Evolutionary conservation across 23 red algal species (phyloP).

Genomic region (Cyanidioschyzon merolae): DNA sequence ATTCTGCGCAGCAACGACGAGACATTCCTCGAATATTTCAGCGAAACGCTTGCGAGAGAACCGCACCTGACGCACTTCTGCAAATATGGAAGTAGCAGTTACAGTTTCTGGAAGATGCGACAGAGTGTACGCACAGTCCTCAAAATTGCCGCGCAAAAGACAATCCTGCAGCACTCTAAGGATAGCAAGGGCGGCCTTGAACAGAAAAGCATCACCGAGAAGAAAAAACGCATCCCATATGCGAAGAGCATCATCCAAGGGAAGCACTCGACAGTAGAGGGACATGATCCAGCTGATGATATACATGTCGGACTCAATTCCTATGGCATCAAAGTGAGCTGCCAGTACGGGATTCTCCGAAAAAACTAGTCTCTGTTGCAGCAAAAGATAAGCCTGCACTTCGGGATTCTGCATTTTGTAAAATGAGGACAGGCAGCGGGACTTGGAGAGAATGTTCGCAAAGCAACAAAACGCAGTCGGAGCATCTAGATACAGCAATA

Average conservation of each 20-base stretch:
- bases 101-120: constrained; percentile 75
- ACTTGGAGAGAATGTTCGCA: constrained; percentile 70
- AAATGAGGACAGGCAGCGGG: constrained; percentile 77
- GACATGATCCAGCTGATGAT: constrained; percentile 97
- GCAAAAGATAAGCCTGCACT: constrained; percentile 57
- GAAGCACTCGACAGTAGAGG: constrained; percentile 70
- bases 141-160: constrained; percentile 65
- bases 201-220: constrained; percentile 85
- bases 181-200: constrained; percentile 75
- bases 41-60: constrained; percentile 20
- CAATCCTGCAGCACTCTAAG: constrained; percentile 51
- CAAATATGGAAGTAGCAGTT: constrained; percentile 47
- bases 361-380: constrained; percentile 62
- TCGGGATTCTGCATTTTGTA: constrained; percentile 96
- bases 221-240: constrained; percentile 91
- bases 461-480: constrained; percentile 79
- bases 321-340: constrained; percentile 50
- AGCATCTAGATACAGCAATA: constrained; percentile 80
- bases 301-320: constrained; percentile 88
- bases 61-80: constrained; percentile 47
- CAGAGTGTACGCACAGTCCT: constrained; percentile 80
- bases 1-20: not conserved
- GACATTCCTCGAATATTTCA: constrained; percentile 11
- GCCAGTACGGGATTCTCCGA: constrained; percentile 58
- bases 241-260: constrained; percentile 58